Evolutionary conservation across 1,284 basidiomycete species (phyloP).

Genomic region (Stereum hirsutum): DNA sequence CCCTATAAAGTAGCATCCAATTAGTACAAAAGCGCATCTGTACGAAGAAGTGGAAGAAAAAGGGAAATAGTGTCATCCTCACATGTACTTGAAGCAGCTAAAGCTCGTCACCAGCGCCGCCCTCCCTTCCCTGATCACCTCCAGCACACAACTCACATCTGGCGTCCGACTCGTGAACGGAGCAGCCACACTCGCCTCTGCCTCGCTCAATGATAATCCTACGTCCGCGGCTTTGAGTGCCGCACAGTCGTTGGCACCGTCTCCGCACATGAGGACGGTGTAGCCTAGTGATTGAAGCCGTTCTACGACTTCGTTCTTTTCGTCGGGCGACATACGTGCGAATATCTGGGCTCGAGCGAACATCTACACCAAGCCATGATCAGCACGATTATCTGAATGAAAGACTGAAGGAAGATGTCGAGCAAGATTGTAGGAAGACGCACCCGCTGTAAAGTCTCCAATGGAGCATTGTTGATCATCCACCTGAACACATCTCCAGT

Average conservation of each 20-base stretch:
- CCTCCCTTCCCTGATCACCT: constrained; percentile 94
- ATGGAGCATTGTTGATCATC: constrained; percentile 94
- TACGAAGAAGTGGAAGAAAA: too few species aligned
- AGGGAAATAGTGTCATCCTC: too few species aligned
- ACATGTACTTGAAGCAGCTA: constrained; percentile 99
- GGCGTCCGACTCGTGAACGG: constrained; percentile 94
- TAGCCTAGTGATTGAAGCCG: constrained; percentile 90
- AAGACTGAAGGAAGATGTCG: not conserved
- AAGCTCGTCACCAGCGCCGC: constrained; percentile 96
- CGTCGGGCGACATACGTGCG: constrained; percentile 98
- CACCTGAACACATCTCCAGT: constrained; percentile 98
- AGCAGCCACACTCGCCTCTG: constrained; percentile 98
- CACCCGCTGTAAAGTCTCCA: constrained; percentile 90
- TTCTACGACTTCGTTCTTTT: constrained; percentile 98
- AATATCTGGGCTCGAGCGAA: constrained; percentile 98
- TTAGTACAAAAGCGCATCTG: too few species aligned
- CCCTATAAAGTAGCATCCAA: constrained; percentile 37
- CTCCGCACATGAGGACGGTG: constrained; percentile 97
- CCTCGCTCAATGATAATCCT: constrained; percentile 93
- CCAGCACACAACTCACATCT: constrained; percentile 94
- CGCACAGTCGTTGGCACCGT: constrained; percentile 98
- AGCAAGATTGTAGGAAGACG: constrained; percentile 19
- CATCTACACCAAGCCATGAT: constrained; percentile 50
- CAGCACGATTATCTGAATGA: not conserved
- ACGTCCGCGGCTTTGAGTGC: constrained; percentile 98